Conservation (phyloP, 345 rosid genomes). For the Lepidium didymum region DNA sequence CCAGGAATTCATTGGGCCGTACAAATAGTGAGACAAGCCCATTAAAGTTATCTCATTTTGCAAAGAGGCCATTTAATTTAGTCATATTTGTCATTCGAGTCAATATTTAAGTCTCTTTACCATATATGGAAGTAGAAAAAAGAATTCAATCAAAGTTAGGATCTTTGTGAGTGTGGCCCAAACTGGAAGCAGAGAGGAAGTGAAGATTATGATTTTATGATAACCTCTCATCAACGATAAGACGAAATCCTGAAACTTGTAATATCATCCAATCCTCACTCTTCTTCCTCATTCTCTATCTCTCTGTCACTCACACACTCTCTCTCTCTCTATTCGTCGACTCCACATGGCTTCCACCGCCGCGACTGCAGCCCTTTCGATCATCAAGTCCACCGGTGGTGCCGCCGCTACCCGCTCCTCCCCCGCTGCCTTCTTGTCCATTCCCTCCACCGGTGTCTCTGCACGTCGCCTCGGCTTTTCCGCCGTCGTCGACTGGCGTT, state of each 20-base stretch:
- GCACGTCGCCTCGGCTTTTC: constrained; percentile 46
- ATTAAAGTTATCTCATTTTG: background rate
- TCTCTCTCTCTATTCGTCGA: background rate
- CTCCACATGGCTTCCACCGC: constrained; percentile 55
- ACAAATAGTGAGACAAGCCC: background rate
- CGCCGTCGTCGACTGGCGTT: constrained; percentile 42
- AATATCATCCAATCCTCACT: constrained; percentile 4
- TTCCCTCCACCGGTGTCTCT: constrained; percentile 18
- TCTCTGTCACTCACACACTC: background rate
- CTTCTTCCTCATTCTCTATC: constrained; percentile 18
- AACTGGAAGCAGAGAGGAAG: background rate
- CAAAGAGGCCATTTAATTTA: background rate
- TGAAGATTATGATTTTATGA: constrained; percentile 31
- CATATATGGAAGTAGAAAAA: background rate
- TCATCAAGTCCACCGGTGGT: constrained; percentile 39
- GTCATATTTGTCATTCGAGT: background rate
- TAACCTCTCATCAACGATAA: constrained; percentile 67
- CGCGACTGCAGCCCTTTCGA: constrained; percentile 57
- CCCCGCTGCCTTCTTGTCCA: constrained; percentile 35
- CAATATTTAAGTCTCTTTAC: background rate
- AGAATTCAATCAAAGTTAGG: background rate
- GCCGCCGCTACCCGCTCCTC: constrained; percentile 19
- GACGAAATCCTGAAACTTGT: constrained; percentile 14
- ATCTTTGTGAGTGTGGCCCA: constrained; percentile 3
- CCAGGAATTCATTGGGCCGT: background rate